Evolutionary conservation across 2,329 filamentous ascomycete species (phyloP).

Genomic region (Cladophialophora psammophila): DNA sequence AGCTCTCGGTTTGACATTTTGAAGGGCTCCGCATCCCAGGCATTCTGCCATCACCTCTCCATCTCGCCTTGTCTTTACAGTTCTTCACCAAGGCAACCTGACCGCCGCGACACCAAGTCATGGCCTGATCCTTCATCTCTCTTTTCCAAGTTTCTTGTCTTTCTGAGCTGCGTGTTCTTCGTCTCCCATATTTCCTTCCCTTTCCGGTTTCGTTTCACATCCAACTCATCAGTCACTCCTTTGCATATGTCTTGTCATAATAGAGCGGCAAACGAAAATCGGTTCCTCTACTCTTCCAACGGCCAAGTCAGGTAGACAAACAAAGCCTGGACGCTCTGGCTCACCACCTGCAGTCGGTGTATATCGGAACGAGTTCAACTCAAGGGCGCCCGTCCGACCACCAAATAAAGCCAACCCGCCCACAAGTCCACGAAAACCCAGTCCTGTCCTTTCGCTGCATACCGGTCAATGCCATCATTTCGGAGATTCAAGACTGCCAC

Average conservation of each 20-base stretch:
- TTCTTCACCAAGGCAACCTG: conserved; percentile 4
- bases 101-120: conserved; percentile 9
- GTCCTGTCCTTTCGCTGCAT: not conserved
- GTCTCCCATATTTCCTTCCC: conserved; percentile 1
- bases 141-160: not conserved
- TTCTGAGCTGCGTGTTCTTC: not conserved
- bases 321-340: not conserved
- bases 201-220: not conserved
- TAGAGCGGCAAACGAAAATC: not conserved
- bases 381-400: conserved; percentile 1
- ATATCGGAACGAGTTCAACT: conserved; percentile 4
- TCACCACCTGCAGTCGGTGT: not conserved
- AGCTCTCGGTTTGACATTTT: conserved; percentile 8
- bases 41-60: conserved; percentile 18
- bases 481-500: conserved; percentile 12
- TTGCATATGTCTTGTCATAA: conserved; percentile 11
- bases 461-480: conserved; percentile 20
- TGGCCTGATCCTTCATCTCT: conserved; percentile 11
- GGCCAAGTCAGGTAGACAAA: not conserved
- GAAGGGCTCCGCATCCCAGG: conserved; percentile 10
- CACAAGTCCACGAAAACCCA: not conserved
- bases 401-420: not conserved
- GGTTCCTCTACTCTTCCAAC: conserved; percentile 1
- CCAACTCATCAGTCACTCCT: conserved; percentile 22
- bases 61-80: conserved; percentile 15